These are phyloP conservation scores for Chaetomiaceae sp. DNA, from an alignment of 2,329 filamentous ascomycete genomes.

Conservation along the genomic window DNA sequence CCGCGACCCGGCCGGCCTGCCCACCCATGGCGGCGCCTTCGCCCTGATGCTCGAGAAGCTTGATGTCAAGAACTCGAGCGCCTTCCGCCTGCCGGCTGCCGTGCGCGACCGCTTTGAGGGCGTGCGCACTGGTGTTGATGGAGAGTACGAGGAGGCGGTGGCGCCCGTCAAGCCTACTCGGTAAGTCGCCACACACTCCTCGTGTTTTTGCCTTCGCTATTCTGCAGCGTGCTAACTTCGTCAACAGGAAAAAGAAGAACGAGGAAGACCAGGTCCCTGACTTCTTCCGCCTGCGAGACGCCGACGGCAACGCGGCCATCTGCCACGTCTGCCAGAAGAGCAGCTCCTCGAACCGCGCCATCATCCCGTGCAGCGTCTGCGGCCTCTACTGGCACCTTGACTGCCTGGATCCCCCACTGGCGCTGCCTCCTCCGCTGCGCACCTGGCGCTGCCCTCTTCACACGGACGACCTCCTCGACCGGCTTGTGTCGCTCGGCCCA, in stretches of 20 bases:
- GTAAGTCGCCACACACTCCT: conserved; percentile 45
- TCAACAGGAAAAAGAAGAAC: conserved; percentile 44
- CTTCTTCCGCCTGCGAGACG: conserved; percentile 62
- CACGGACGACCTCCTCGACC: conserved; percentile 64
- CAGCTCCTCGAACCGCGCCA: conserved; percentile 57
- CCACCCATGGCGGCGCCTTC: conserved; percentile 51
- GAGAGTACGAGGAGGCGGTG: conserved; percentile 69
- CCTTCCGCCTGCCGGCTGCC: conserved; percentile 64
- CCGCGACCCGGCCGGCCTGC: conserved; percentile 41
- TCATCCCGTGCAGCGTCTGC: conserved; percentile 84
- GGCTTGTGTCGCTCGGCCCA: conserved; percentile 48
- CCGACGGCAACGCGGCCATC: conserved; percentile 67
- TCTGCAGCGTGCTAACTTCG: conserved; percentile 25
- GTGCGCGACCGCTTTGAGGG: conserved; percentile 74
- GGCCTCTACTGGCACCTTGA: conserved; percentile 83
- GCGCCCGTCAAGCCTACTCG: conserved; percentile 51
- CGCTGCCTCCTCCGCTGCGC: conserved; percentile 67
- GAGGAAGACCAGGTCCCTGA: conserved; percentile 61
- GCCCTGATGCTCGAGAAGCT: conserved; percentile 57
- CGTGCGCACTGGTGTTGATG: conserved; percentile 67
- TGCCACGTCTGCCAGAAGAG: conserved; percentile 70
- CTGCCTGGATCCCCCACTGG: conserved; percentile 78
- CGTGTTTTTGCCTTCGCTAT: not conserved
- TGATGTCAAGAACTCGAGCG: conserved; percentile 62
- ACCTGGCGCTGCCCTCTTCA: conserved; percentile 90